phyloP scores from a whole-genome alignment of 352 stramenopile genomes.

The Thalassiosira sp. region DNA sequence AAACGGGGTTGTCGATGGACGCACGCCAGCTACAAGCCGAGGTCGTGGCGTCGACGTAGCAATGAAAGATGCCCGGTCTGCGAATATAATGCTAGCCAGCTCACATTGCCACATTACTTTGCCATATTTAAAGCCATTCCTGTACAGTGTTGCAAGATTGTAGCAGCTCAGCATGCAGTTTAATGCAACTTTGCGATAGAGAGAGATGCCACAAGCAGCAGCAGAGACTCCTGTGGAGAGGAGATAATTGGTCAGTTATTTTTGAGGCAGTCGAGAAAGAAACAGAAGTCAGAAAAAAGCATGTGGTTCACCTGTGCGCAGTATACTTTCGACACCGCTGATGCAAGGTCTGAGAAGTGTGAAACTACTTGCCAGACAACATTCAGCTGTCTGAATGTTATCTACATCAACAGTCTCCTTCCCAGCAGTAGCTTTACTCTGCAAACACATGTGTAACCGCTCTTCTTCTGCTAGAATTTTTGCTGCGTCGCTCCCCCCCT shows the following conservation, averaged over 20 bases:
- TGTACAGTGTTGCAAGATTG: conserved; percentile 63
- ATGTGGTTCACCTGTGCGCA: conserved; percentile 22
- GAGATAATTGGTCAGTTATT: background rate
- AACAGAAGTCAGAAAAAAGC: background rate
- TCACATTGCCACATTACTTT: conserved; percentile 66
- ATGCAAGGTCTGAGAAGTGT: conserved; percentile 64
- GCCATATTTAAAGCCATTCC: conserved; percentile 64
- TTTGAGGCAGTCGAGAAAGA: background rate
- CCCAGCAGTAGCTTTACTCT: conserved; percentile 17
- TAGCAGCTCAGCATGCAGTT: conserved; percentile 61
- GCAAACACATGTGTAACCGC: conserved; percentile 21
- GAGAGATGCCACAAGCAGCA: conserved; percentile 46
- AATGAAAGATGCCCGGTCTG: conserved; percentile 34
- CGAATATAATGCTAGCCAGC: conserved; percentile 27
- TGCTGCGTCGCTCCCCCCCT: conserved; percentile 57
- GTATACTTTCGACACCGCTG: conserved; percentile 61
- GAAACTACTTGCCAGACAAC: conserved; percentile 62
- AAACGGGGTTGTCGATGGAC: conserved; percentile 58
- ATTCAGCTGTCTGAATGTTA: conserved; percentile 62
- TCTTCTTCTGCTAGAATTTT: conserved; percentile 64
- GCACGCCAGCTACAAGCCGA: conserved; percentile 34
- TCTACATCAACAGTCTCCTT: conserved; percentile 5
- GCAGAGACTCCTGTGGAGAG: conserved; percentile 35
- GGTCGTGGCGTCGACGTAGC: conserved; percentile 55
- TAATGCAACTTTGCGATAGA: conserved; percentile 57